Evolutionary conservation across 2,329 filamentous ascomycete genomes (phyloP), one percentile per base, ranked within the genome.

Genomic region (Lomentospora prolificans): DNA sequence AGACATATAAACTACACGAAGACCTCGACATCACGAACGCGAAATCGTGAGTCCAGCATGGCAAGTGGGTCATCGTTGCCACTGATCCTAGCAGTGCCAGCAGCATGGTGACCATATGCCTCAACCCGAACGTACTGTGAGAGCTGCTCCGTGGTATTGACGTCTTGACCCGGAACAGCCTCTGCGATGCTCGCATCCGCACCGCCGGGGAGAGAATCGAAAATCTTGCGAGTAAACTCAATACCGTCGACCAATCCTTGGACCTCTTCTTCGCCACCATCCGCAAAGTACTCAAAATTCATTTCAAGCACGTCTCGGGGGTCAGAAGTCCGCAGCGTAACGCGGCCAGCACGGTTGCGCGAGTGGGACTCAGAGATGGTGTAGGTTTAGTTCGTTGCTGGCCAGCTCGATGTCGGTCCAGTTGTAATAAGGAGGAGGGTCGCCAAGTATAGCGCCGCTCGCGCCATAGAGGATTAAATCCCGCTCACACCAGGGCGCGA

Each of bases 1-100:
- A n/a, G 72, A 76, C 0, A 78, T 81, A 68, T 85, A 81, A 2
- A 84, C 81, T 6, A 84, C 81, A 4, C 81, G 69, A 51, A 85
- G 66, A 0, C 75, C 73, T 71, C 65, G 0, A 81, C 74, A 1
- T 79, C 79, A 17, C 76, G 69, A 3, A 84, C 80, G 19, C 73
- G 70, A 64, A 84, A 82, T 53, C 75, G 67, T 0, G 70, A 71
- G 62, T 85, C 78, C 51, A 84, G 64, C 1, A 83, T 79, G 8
- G 79, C 79, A 62, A 72, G 72, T 0, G 66, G 65, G 63, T 84
- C 77, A 9, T 69, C 69, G 25, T 76, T 73, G 0, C 70, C 67
- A 1, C 82, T 80, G 60, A 84, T 84, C 0, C 76, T 71, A 50
- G 72, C 76, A 0, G 79, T 79, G 41, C 76, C 78, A 1, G 72